Evolutionary conservation across 2,329 filamentous ascomycete genomes (phyloP).

Genomic region (Penicillium aurantiogriseum): DNA sequence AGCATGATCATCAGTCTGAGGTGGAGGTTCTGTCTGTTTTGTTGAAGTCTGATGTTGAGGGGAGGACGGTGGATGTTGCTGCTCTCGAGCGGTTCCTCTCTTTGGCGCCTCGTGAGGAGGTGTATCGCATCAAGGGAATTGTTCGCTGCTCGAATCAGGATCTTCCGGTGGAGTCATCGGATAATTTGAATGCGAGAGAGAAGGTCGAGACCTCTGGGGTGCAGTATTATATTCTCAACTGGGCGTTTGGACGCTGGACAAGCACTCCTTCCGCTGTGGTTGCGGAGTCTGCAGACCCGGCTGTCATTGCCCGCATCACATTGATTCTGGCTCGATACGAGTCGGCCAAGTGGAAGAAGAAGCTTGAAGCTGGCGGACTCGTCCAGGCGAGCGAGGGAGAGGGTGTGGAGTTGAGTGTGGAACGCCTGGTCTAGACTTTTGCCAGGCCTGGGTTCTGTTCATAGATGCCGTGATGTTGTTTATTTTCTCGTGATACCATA

Average conservation of each 20-base stretch:
- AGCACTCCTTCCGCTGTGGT: slow-evolving; percentile 63
- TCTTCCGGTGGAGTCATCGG: slow-evolving; percentile 49
- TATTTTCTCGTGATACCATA: slow-evolving; percentile 10
- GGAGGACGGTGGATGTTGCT: slow-evolving; percentile 54
- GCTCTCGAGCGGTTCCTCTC: slow-evolving; percentile 67
- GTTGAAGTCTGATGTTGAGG: slow-evolving; percentile 49
- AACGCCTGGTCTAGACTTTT: slow-evolving; percentile 32
- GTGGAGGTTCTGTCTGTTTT: slow-evolving; percentile 89
- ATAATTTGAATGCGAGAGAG: slow-evolving; percentile 34
- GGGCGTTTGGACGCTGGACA: slow-evolving; percentile 95
- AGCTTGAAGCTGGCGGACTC: slow-evolving; percentile 42
- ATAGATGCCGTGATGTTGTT: slow-evolving; percentile 3
- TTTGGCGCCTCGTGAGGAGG: slow-evolving; percentile 81
- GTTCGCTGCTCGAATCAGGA: slow-evolving; percentile 46
- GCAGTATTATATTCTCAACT: slow-evolving; percentile 84
- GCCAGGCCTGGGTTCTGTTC: not conserved
- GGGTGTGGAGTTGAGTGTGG: slow-evolving; percentile 32
- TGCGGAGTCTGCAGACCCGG: slow-evolving; percentile 30
- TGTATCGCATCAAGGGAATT: slow-evolving; percentile 88
- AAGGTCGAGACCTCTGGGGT: slow-evolving; percentile 33
- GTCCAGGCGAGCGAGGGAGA: slow-evolving; percentile 28
- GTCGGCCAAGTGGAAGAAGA: slow-evolving; percentile 50
- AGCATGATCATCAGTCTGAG: slow-evolving; percentile 69
- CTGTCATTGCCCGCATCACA: slow-evolving; percentile 43
- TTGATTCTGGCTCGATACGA: slow-evolving; percentile 50